Evolutionary conservation across 208 protist genomes (phyloP).

Genomic region (Acanthamoeba triangularis): DNA sequence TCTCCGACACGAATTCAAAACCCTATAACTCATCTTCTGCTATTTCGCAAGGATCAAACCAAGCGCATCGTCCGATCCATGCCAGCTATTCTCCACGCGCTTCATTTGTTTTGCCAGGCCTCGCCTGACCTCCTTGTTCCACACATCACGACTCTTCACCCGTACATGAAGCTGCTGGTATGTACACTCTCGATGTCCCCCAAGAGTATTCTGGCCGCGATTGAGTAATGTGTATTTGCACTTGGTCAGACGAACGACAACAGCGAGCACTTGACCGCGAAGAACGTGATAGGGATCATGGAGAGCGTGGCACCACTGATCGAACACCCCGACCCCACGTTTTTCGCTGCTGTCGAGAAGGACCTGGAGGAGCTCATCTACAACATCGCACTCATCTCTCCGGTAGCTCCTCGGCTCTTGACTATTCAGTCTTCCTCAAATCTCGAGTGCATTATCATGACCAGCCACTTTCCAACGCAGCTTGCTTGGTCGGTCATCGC

Average conservation of each 20-base stretch:
- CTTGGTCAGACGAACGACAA: conserved; percentile 51
- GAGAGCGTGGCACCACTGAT: conserved; percentile 55
- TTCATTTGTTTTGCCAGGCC: conserved; percentile 69
- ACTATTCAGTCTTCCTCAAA: neutral
- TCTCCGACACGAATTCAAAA: too few species aligned
- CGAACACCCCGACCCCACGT: conserved; percentile 50
- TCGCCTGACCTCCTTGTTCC: conserved; percentile 63
- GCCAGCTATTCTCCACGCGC: conserved; percentile 44
- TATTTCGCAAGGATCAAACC: neutral
- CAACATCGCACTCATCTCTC: conserved; percentile 6
- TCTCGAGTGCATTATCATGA: neutral
- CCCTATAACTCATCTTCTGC: neutral
- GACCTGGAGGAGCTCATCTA: conserved; percentile 59
- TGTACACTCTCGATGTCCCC: neutral
- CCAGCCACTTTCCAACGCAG: neutral
- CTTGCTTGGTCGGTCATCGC: conserved; percentile 41
- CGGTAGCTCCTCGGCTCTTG: neutral
- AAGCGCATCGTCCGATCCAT: neutral
- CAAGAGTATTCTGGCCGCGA: neutral
- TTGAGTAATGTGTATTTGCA: neutral
- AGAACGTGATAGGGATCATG: conserved; percentile 52
- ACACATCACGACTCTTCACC: conserved; percentile 63
- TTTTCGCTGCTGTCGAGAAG: conserved; percentile 58
- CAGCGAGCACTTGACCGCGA: conserved; percentile 51
- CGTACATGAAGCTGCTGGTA: conserved; percentile 74